Conservation (phyloP, 1,284 basidiomycete species). For the Pyrrhoderma lamaoense region DNA sequence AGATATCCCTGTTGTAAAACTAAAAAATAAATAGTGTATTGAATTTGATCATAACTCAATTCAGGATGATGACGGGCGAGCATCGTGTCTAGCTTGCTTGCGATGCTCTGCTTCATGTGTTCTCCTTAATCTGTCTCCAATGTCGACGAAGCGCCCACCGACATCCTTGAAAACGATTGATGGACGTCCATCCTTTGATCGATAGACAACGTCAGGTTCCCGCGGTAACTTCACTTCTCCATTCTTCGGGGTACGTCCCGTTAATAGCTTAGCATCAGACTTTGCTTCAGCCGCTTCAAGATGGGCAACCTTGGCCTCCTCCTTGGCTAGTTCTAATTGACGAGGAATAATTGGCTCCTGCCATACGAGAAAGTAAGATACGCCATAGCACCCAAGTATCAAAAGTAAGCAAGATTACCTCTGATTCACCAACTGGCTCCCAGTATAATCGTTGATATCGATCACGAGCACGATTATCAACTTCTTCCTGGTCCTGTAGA, state of each 20-base stretch:
- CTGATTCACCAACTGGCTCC: conserved; percentile 61
- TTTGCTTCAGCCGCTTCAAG: conserved; percentile 33
- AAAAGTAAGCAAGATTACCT: conserved; percentile 35
- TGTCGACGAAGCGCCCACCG: conserved; percentile 57
- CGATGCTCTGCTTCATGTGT: conserved; percentile 23
- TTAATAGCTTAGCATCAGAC: conserved; percentile 27
- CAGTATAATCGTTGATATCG: conserved; percentile 67
- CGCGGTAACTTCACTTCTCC: conserved; percentile 26
- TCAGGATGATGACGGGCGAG: too few relatives aligned
- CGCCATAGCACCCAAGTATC: neutral
- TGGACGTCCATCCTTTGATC: conserved; percentile 37
- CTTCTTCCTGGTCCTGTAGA: conserved; percentile 46
- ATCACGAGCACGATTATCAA: conserved; percentile 48
- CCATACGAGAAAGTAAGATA: neutral
- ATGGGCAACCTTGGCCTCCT: conserved; percentile 22
- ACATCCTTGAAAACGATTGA: conserved; percentile 60
- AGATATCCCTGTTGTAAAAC: neutral
- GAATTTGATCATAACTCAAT: neutral
- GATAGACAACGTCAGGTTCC: conserved; percentile 32
- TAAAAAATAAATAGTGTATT: neutral
- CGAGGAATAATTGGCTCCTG: conserved; percentile 54
- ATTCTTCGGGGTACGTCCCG: conserved; percentile 8
- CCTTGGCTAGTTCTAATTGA: conserved; percentile 36
- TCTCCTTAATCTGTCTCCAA: conserved; percentile 43
- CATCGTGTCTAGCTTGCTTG: conserved; percentile 2